Percentiles rank a stretch among this genome's conserved stretches.
Conservation (phyloP, 164 flowering plant species). For the Umbellularia californica region DNA sequence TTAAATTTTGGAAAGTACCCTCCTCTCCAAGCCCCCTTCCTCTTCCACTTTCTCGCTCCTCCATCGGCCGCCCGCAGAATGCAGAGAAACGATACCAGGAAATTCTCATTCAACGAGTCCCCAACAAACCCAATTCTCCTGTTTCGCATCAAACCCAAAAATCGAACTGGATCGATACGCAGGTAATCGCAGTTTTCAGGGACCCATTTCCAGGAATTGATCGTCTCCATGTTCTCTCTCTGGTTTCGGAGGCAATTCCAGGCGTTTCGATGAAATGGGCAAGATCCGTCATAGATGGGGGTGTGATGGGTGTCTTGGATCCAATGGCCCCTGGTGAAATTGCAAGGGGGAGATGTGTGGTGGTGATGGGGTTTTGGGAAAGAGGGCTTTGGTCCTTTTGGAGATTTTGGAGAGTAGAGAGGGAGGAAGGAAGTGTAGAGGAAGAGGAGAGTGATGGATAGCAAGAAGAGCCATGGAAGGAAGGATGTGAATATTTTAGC, state of each 20-base stretch:
- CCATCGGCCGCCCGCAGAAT: constrained; percentile 57
- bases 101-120: constrained; percentile 77
- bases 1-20: constrained; percentile 83
- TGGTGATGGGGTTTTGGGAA: background rate
- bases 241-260: constrained; percentile 87
- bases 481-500: constrained; percentile 30
- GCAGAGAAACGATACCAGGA: constrained; percentile 72
- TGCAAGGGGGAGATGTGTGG: constrained; percentile 31
- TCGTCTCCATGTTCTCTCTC: constrained; percentile 65
- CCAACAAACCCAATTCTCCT: constrained; percentile 83
- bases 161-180: constrained; percentile 50
- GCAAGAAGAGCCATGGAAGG: constrained; percentile 40
- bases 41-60: constrained; percentile 86
- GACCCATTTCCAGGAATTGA: constrained; percentile 89
- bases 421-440: constrained; percentile 52
- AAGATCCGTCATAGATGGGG: constrained; percentile 58
- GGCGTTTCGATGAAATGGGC: constrained; percentile 87
- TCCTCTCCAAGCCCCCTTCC: constrained; percentile 94
- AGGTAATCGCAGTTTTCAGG: constrained; percentile 50
- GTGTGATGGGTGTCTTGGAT: constrained; percentile 31
- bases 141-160: constrained; percentile 61
- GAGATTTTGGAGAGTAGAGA: constrained; percentile 16
- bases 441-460: constrained; percentile 38
- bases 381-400: constrained; percentile 4
- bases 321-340: constrained; percentile 71